These are phyloP conservation scores for Aegilops speltoides DNA, from an alignment of 176 grass and related monocot genomes.

Conservation along the genomic window DNA sequence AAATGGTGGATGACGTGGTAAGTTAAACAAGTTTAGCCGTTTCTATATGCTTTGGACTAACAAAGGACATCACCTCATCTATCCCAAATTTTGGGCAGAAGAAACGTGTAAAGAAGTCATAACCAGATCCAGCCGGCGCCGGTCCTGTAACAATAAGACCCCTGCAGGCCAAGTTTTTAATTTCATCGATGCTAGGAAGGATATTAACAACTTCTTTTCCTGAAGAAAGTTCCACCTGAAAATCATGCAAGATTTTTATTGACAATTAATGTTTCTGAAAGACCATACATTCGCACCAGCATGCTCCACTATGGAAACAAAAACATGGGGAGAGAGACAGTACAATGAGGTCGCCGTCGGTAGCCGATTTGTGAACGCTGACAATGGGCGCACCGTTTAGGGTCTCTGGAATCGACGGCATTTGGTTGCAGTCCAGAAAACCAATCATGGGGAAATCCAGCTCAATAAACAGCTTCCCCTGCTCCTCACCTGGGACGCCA, in stretches of 20 bases:
- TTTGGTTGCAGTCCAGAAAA: conserved; percentile 30
- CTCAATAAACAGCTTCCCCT: conserved; percentile 55
- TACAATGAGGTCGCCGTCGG: conserved; percentile 57
- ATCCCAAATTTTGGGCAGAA: conserved; percentile 64
- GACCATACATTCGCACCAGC: no score
- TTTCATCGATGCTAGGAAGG: conserved; percentile 52
- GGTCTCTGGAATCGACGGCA: conserved; percentile 49
- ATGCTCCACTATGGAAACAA: neutral
- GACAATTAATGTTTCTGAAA: neutral
- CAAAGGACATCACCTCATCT: conserved; percentile 59
- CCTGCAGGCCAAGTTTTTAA: conserved; percentile 39
- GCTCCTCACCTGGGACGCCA: neutral
- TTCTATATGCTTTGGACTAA: neutral
- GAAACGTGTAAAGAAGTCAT: conserved; percentile 73
- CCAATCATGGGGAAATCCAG: conserved; percentile 60
- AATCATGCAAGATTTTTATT: neutral
- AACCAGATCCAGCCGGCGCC: conserved; percentile 59
- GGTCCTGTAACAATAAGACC: conserved; percentile 63
- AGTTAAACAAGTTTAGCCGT: neutral
- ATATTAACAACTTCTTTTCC: conserved; percentile 63
- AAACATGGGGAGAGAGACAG: neutral
- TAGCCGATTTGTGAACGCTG: conserved; percentile 45
- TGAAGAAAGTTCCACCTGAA: conserved; percentile 79
- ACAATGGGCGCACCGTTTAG: conserved; percentile 47
- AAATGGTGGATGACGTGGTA: neutral